Percentiles rank a stretch among this genome's conserved stretches.
Conservation (phyloP, 2,329 filamentous ascomycete species). For the Nannizziopsis arthrosporioides region DNA sequence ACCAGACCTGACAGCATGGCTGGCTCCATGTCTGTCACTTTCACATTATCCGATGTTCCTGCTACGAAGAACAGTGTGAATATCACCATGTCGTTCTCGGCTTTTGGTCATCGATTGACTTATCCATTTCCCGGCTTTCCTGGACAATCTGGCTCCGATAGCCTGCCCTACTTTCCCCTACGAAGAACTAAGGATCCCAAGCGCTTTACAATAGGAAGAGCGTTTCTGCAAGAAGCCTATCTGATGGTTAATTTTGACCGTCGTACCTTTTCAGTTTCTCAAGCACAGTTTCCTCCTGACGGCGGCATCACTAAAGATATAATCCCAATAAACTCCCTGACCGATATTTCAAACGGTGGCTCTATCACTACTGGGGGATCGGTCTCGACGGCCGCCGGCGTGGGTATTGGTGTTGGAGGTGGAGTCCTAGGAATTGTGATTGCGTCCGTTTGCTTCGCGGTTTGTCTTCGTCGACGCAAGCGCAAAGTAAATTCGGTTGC, state of each 20-base stretch:
- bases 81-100: conserved; percentile 30
- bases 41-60: conserved; percentile 25
- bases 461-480: conserved; percentile 6
- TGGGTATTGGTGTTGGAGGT: conserved; percentile 12
- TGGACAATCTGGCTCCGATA: conserved; percentile 17
- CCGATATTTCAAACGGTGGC: conserved; percentile 11
- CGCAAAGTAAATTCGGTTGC: not conserved
- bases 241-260: conserved; percentile 29
- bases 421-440: conserved; percentile 5
- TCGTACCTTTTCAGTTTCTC: conserved; percentile 26
- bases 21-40: conserved; percentile 27
- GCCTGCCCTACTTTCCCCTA: conserved; percentile 31
- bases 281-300: conserved; percentile 23
- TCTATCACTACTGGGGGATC: not conserved
- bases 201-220: conserved; percentile 30
- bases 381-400: conserved; percentile 7
- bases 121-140: conserved; percentile 26
- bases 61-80: conserved; percentile 20
- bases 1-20: conserved; percentile 17
- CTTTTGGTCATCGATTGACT: conserved; percentile 29
- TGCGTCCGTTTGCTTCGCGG: conserved; percentile 10
- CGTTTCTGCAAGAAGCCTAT: conserved; percentile 34
- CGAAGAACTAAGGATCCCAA: conserved; percentile 25
- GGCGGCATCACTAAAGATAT: conserved; percentile 15
- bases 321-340: conserved; percentile 17